Evolutionary conservation across 2,329 filamentous ascomycete species (phyloP).

Genomic region (Colletotrichum scovillei): DNA sequence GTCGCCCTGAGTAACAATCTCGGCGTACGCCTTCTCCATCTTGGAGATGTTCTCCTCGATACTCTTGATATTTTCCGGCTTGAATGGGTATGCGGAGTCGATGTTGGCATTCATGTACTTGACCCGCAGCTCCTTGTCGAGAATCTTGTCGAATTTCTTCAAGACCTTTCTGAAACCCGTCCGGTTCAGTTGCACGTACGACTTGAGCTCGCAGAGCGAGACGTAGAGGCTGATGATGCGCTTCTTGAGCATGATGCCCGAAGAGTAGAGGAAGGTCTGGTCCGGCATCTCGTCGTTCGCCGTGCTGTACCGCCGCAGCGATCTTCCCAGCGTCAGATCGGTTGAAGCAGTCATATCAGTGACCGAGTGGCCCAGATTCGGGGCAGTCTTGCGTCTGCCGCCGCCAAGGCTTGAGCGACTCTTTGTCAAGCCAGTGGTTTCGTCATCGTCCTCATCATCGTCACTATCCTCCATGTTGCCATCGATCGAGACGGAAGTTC

Average conservation of each 20-base stretch:
- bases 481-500: constrained; percentile 56
- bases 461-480: constrained; percentile 73
- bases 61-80: constrained; percentile 74
- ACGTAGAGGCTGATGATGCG: constrained; percentile 89
- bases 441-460: constrained; percentile 72
- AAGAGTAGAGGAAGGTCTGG: constrained; percentile 73
- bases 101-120: constrained; percentile 82
- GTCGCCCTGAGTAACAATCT: constrained; percentile 86
- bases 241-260: constrained; percentile 90
- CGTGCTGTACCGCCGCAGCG: constrained; percentile 71
- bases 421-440: constrained; percentile 65
- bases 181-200: constrained; percentile 94
- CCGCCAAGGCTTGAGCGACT: constrained; percentile 51
- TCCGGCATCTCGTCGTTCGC: constrained; percentile 84
- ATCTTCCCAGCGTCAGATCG: constrained; percentile 62
- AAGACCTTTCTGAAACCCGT: constrained; percentile 96
- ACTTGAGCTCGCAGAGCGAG: constrained; percentile 93
- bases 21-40: constrained; percentile 84
- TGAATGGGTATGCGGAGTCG: constrained; percentile 84
- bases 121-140: constrained; percentile 83
- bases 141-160: constrained; percentile 98
- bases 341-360: constrained; percentile 72
- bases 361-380: constrained; percentile 52
- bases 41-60: constrained; percentile 78
- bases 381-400: constrained; percentile 50